These are phyloP conservation scores for Leucaena leucocephala DNA, from an alignment of 306 rosid species.

Conservation along the genomic window DNA sequence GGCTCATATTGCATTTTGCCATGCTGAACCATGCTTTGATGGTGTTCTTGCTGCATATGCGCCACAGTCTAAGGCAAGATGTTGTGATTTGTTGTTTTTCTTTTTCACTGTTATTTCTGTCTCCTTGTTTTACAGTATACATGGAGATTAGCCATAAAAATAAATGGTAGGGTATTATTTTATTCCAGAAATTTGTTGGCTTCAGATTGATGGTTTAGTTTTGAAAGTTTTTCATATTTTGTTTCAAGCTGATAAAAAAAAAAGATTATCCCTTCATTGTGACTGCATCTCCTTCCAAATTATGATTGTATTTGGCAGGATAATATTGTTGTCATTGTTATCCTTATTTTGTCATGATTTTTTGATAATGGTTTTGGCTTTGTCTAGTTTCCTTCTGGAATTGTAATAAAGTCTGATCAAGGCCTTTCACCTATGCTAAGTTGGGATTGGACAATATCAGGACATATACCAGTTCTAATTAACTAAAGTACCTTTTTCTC, in stretches of 20 bases:
- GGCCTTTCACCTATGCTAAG: background rate
- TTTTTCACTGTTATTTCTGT: background rate
- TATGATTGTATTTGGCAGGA: constrained; percentile 13
- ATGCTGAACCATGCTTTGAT: constrained; percentile 53
- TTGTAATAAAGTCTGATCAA: constrained; percentile 9
- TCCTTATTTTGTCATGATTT: background rate
- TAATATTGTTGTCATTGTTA: background rate
- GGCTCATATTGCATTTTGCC: constrained; percentile 56
- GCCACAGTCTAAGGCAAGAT: constrained; percentile 50
- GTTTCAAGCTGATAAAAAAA: background rate
- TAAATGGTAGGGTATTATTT: background rate
- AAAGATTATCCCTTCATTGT: background rate
- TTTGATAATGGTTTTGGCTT: constrained; percentile 9
- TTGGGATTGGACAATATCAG: background rate
- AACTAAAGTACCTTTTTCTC: background rate
- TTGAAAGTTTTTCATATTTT: background rate
- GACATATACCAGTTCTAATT: background rate
- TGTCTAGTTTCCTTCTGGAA: constrained; percentile 1
- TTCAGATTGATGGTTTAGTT: background rate
- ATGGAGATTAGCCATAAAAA: background rate
- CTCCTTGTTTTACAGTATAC: background rate
- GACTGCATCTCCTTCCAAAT: background rate
- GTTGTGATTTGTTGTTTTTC: constrained; percentile 12
- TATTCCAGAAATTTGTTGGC: background rate
- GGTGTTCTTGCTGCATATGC: constrained; percentile 55